Evolutionary conservation across 139 green algal genomes (phyloP), one percentile per base, ranked within the genome.

Genomic region (Pleodorina starrii): DNA sequence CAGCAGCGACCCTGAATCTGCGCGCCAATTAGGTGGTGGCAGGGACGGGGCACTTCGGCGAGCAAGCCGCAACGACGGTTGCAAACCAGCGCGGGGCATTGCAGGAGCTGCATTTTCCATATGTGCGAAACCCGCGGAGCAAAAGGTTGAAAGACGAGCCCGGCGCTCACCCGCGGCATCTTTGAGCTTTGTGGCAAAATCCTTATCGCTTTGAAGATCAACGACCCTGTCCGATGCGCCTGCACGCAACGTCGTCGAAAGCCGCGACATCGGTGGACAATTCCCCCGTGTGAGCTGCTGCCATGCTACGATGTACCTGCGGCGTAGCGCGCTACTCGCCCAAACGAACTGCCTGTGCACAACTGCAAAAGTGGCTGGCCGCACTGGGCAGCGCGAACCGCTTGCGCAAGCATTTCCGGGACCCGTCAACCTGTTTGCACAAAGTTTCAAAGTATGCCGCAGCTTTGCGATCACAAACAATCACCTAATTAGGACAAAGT

Each of bases 121-220:
- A 25, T 25, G 50, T 17, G 54, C 54, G 54, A 66, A 66, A 12
- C 29, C 54, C 7, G 54, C 6, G 54, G n/a, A n/a, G n/a, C n/a
- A n/a, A n/a, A n/a, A n/a, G n/a, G n/a, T n/a, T n/a, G n/a, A n/a
- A n/a, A n/a, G n/a, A n/a, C n/a, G n/a, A n/a, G n/a, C n/a, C n/a
- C 54, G 29, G 54, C 36, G 3, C 78, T 74, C 17, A 87, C 81
- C 43, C 5, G 81, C 17, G 14, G 36, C 60, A 5, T 77, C 60
- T 0, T 46, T 74, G 3, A 87, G 81, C 43, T 63, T 77, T 12
- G 60, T 29, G 3, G 59, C 35, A 59, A 87, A 87, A 29, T 87
- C 81, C n/a, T 60, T 87, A 46, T 87, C 81, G 81, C 81, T 87
- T 5, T 54, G 32, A 0, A 87, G 0, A 14, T 87, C 81, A 9